A percentile compares a stretch with the other conserved stretches of the same genome.
Conservation (phyloP, 208 protist genomes). For the Borovskyia barvae region DNA sequence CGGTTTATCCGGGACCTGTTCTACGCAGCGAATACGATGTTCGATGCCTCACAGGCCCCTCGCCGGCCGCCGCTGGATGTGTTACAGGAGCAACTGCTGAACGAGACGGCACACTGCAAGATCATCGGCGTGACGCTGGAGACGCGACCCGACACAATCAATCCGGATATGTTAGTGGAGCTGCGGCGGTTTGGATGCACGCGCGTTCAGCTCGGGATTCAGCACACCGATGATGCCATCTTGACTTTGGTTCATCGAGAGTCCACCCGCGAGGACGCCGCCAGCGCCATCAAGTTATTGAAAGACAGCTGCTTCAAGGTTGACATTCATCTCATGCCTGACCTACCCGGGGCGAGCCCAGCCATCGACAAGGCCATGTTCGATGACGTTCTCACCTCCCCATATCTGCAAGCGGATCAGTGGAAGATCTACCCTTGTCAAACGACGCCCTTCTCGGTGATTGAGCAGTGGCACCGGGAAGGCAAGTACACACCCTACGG, state of each 20-base stretch:
- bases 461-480: conserved; percentile 97
- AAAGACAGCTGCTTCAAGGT: conserved; percentile 99
- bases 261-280: conserved; percentile 93
- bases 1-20: conserved; percentile 87
- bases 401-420: conserved; percentile 96
- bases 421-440: conserved; percentile 99
- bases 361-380: conserved; percentile 95
- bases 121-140: conserved; percentile 99
- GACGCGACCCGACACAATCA: conserved; percentile 98
- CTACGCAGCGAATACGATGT: conserved; percentile 87
- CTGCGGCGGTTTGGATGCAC: conserved; percentile 95
- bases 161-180: conserved; percentile 90
- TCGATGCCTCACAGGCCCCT: conserved; percentile 26
- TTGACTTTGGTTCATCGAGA: conserved; percentile 92
- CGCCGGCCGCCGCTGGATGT: conserved; percentile 59
- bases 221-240: conserved; percentile 97
- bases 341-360: conserved; percentile 95
- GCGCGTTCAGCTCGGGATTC: conserved; percentile 98
- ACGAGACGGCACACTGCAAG: conserved; percentile 91
- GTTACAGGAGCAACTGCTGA: conserved; percentile 88
- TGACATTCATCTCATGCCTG: conserved; percentile 99
- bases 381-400: conserved; percentile 94
- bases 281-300: conserved; percentile 92
- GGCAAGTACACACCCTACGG: conserved; percentile 94
- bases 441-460: conserved; percentile 98